A percentile compares a stretch with the other conserved stretches of the same genome.
Conservation (phyloP, 177 flowering plant species). For the Tripterygium wilfordii region DNA sequence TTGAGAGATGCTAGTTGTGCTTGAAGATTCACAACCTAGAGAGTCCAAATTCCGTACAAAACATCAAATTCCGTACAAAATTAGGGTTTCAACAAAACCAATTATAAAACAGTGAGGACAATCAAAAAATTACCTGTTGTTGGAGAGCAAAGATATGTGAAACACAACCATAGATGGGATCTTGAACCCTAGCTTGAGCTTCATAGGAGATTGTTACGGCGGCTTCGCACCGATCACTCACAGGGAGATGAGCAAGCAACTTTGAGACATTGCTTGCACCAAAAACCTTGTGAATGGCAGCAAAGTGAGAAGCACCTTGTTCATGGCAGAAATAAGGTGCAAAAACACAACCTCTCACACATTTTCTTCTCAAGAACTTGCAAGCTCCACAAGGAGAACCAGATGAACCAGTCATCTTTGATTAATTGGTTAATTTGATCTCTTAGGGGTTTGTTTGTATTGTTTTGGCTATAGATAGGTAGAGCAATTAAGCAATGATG, state of each 20-base stretch:
- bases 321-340: constrained; percentile 83
- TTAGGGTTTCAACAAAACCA: constrained; percentile 17
- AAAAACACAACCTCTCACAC: constrained; percentile 70
- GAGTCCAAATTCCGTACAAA: constrained; percentile 4
- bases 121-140: constrained; percentile 14
- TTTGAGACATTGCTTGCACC: constrained; percentile 84
- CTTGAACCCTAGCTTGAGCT: constrained; percentile 83
- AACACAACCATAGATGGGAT: constrained; percentile 83
- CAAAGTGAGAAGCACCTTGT: constrained; percentile 65
- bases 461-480: neutral
- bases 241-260: constrained; percentile 61
- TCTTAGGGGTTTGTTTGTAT: neutral
- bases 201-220: constrained; percentile 72
- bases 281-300: constrained; percentile 85
- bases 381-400: constrained; percentile 92
- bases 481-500: no score
- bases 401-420: constrained; percentile 69
- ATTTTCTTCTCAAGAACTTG: constrained; percentile 78
- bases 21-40: constrained; percentile 73
- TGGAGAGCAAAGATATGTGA: constrained; percentile 79
- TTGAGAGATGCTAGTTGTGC: constrained; percentile 67
- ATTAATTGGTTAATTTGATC: neutral
- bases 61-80: constrained; percentile 1
- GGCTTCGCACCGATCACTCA: constrained; percentile 57
- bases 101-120: neutral